A percentile compares a stretch with the other conserved stretches of the same genome.
phyloP scores from a whole-genome alignment of 129 eudicot species.

The Centrapalus pauciflorus region DNA sequence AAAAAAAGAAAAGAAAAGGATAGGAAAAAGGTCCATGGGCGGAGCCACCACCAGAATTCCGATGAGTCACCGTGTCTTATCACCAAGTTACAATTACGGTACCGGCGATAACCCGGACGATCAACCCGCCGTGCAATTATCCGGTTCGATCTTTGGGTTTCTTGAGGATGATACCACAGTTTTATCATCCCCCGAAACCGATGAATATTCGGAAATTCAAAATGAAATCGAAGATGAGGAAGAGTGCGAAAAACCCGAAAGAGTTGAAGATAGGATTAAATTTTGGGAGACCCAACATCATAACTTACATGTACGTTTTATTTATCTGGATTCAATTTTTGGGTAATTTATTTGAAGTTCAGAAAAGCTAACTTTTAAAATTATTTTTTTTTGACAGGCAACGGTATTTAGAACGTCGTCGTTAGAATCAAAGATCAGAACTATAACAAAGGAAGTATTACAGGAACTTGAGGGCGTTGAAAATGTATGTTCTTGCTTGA shows the following conservation, averaged over 20 bases:
- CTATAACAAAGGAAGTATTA: slow-evolving; percentile 50
- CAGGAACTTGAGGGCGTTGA: slow-evolving; percentile 37
- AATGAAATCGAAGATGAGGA: slow-evolving; percentile 33
- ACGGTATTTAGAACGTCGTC: slow-evolving; percentile 65
- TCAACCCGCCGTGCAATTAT: slow-evolving; percentile 34
- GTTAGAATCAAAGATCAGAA: slow-evolving; percentile 60
- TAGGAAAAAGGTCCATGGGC: slow-evolving; percentile 30
- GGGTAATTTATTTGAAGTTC: neutral
- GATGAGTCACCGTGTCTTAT: slow-evolving; percentile 54
- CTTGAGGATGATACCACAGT: slow-evolving; percentile 42
- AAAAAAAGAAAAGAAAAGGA: neutral
- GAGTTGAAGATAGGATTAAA: slow-evolving; percentile 31
- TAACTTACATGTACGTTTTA: slow-evolving; percentile 51
- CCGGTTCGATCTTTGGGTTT: slow-evolving; percentile 69
- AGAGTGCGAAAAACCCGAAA: slow-evolving; percentile 32
- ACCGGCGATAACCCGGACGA: slow-evolving; percentile 33
- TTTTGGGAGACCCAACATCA: slow-evolving; percentile 78
- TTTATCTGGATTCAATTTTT: neutral
- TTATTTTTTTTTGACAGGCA: slow-evolving; percentile 35
- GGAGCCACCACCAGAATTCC: slow-evolving; percentile 47
- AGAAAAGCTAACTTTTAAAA: neutral
- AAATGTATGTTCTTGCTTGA: slow-evolving; percentile 52
- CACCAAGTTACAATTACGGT: slow-evolving; percentile 23
- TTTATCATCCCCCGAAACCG: slow-evolving; percentile 30
- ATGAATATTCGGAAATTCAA: slow-evolving; percentile 11